These are phyloP conservation scores for Erigeron canadensis DNA, from an alignment of 129 eudicot genomes.

Conservation along the genomic window DNA sequence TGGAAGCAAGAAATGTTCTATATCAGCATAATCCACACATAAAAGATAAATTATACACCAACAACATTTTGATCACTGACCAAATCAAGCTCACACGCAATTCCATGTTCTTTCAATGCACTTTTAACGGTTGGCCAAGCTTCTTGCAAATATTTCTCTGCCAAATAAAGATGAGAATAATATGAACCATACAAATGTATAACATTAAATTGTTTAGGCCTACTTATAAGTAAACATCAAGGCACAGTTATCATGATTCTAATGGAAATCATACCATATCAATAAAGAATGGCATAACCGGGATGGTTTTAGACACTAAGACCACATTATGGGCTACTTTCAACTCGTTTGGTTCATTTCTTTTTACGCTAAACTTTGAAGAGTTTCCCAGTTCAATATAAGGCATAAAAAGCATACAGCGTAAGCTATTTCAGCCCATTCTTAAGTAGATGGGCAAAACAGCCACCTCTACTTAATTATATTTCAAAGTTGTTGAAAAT, in stretches of 20 bases:
- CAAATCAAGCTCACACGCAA: slow-evolving; percentile 82
- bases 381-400: not conserved
- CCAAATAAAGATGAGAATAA: not conserved
- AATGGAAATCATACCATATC: not conserved
- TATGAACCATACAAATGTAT: no score
- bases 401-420: no score
- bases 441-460: not conserved
- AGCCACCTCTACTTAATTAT: no score
- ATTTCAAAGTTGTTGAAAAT: no score
- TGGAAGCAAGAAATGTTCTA: slow-evolving; percentile 18
- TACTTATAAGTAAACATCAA: no score
- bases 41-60: not conserved
- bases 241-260: no score
- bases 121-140: slow-evolving; percentile 73
- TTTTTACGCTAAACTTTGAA: not conserved
- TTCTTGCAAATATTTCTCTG: slow-evolving; percentile 88
- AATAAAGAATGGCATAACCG: not conserved
- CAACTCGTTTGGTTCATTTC: not conserved
- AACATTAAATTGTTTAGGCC: no score
- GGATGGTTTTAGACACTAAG: not conserved
- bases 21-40: slow-evolving; percentile 19
- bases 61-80: slow-evolving; percentile 39
- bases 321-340: not conserved
- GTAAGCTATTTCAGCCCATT: no score
- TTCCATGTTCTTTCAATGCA: slow-evolving; percentile 62